phyloP scores from a whole-genome alignment of 2,329 filamentous ascomycete species.

The Pezizomycotina sp. region DNA sequence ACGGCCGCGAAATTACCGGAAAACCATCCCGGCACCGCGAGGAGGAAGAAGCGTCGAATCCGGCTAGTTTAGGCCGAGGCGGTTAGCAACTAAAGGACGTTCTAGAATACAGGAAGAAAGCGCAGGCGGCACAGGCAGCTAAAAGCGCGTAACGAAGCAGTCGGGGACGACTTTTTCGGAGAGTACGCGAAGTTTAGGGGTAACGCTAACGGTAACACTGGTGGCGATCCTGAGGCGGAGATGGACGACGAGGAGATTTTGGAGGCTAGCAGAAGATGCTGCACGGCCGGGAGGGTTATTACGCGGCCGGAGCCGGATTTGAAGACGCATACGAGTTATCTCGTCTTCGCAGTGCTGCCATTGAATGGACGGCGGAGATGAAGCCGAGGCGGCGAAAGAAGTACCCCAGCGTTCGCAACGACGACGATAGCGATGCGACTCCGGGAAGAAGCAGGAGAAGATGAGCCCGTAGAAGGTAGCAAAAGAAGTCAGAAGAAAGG shows the following conservation, averaged over 20 bases:
- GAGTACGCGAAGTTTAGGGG: conserved; percentile 20
- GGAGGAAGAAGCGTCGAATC: conserved; percentile 45
- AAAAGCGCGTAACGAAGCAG: conserved; percentile 24
- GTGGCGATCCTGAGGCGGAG: conserved; percentile 24
- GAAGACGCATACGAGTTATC: conserved; percentile 93
- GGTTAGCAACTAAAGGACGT: conserved; percentile 18
- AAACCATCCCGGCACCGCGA: conserved; percentile 40
- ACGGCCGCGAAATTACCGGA: conserved; percentile 45
- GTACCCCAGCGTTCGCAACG: no score
- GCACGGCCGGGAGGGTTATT: conserved; percentile 49
- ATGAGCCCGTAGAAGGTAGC: conserved; percentile 22
- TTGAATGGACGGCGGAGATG: conserved; percentile 65
- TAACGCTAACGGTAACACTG: conserved; percentile 18
- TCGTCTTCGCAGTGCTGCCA: conserved; percentile 84
- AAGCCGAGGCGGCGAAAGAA: conserved; percentile 52
- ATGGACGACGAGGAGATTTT: conserved; percentile 21
- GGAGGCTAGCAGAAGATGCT: conserved; percentile 7
- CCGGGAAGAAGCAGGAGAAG: conserved; percentile 37
- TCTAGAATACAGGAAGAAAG: conserved; percentile 15
- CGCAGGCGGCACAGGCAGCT: conserved; percentile 21
- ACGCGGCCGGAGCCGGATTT: conserved; percentile 74
- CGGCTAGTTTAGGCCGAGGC: conserved; percentile 12
- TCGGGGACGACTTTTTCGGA: conserved; percentile 22
- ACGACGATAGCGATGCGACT: conserved; percentile 40
- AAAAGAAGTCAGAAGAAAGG: conserved; percentile 25